Percentiles rank a stretch among this genome's conserved stretches.
These are phyloP conservation scores for Aspergillus saccharolyticus DNA, from an alignment of 495 filamentous ascomycete species.

Conservation along the genomic window DNA sequence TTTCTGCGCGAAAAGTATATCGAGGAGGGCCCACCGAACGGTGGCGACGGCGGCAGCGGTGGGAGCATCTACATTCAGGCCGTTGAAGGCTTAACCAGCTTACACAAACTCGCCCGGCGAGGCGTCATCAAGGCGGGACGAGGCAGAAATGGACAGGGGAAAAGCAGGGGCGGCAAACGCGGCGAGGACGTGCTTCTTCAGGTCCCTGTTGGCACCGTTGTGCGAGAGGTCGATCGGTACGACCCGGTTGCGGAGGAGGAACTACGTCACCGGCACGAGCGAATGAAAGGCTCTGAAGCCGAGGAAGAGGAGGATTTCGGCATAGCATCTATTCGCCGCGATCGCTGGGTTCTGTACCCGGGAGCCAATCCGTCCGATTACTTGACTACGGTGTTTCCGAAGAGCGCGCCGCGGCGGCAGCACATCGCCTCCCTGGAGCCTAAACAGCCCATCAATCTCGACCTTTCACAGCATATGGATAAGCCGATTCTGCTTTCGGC, in stretches of 20 bases:
- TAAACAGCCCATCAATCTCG: conserved; percentile 66
- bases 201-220: conserved; percentile 88
- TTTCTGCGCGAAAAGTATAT: conserved; percentile 88
- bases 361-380: conserved; percentile 63
- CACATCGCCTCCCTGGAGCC: conserved; percentile 59
- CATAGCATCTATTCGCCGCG: conserved; percentile 37
- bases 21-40: conserved; percentile 86
- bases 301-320: conserved; percentile 26
- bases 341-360: conserved; percentile 85
- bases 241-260: conserved; percentile 72
- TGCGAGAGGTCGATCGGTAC: conserved; percentile 70
- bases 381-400: conserved; percentile 55
- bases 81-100: conserved; percentile 78
- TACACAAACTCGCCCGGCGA: conserved; percentile 84
- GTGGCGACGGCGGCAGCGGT: conserved; percentile 87
- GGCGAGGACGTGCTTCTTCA: conserved; percentile 83
- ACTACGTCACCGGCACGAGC: conserved; percentile 26
- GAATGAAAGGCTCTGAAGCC: conserved; percentile 7
- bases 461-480: conserved; percentile 75
- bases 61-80: conserved; percentile 94
- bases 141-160: conserved; percentile 83
- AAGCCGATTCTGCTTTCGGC: conserved; percentile 84
- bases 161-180: conserved; percentile 68
- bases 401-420: conserved; percentile 52
- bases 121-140: conserved; percentile 70